These are phyloP conservation scores for Herpetomonas tarakana DNA, from an alignment of 208 protist species.

Conservation along the genomic window DNA sequence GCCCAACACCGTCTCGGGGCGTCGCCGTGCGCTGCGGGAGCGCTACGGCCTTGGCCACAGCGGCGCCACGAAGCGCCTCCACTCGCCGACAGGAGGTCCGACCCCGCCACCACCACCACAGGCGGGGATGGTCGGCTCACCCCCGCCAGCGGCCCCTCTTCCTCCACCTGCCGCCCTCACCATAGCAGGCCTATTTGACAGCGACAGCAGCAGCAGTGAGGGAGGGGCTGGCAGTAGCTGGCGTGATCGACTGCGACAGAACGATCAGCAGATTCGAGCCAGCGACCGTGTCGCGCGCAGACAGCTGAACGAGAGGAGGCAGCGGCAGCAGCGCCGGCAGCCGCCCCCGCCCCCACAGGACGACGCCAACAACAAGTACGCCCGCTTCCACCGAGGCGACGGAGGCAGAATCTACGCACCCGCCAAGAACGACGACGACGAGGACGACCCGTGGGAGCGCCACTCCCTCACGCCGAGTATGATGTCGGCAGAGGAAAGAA, in stretches of 20 bases:
- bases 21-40: background rate
- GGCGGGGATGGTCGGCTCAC: slow-evolving; percentile 14
- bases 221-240: too few relatives aligned
- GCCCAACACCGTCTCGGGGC: background rate
- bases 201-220: background rate
- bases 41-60: background rate
- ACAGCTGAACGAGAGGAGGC: background rate
- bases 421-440: background rate
- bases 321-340: background rate
- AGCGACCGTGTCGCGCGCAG: background rate
- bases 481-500: background rate
- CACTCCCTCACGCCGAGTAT: background rate
- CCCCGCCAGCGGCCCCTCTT: background rate
- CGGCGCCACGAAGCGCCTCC: slow-evolving; percentile 8
- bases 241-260: background rate
- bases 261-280: background rate
- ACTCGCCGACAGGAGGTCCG: slow-evolving; percentile 2
- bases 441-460: background rate
- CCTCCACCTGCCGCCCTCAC: background rate
- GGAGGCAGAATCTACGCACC: background rate
- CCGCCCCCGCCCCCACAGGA: background rate
- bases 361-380: background rate
- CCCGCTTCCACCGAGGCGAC: background rate
- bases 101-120: slow-evolving; percentile 13
- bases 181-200: background rate